Evolutionary conservation across 2,329 filamentous ascomycete species (phyloP).

Genomic region (Calonectria pseudoreteaudii): DNA sequence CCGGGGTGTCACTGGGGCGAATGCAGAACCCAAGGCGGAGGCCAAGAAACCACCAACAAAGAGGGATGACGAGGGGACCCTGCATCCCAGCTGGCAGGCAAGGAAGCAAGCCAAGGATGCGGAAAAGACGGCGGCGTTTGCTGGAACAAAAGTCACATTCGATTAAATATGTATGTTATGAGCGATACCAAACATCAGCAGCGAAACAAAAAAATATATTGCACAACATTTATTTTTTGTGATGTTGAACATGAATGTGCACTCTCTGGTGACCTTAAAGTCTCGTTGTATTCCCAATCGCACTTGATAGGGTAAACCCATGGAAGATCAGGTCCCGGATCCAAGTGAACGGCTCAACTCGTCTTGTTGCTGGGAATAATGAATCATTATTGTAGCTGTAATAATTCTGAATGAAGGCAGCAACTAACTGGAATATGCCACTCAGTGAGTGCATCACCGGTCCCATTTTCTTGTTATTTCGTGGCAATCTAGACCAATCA

Average conservation of each 20-base stretch:
- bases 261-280: not conserved
- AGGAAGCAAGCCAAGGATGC: constrained; percentile 71
- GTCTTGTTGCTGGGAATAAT: not conserved
- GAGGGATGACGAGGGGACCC: constrained; percentile 62
- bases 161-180: constrained; percentile 52
- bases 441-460: not conserved
- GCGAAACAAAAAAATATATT: not conserved
- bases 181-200: constrained; percentile 25
- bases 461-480: not conserved
- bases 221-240: not conserved
- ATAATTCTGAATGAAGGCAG: not conserved
- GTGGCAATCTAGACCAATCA: not conserved
- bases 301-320: not conserved
- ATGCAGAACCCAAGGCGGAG: constrained; percentile 19
- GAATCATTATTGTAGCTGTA: not conserved
- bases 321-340: not conserved
- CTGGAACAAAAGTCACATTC: constrained; percentile 70
- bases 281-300: not conserved
- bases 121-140: constrained; percentile 63
- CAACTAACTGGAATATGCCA: not conserved
- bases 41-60: constrained; percentile 41
- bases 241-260: not conserved
- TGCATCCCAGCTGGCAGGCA: constrained; percentile 76
- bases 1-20: constrained; percentile 16
- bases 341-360: not conserved